Percentiles rank a stretch among this genome's conserved stretches.
Evolutionary conservation across 106 monocot species (phyloP).

Genomic region (Vanilla planifolia): DNA sequence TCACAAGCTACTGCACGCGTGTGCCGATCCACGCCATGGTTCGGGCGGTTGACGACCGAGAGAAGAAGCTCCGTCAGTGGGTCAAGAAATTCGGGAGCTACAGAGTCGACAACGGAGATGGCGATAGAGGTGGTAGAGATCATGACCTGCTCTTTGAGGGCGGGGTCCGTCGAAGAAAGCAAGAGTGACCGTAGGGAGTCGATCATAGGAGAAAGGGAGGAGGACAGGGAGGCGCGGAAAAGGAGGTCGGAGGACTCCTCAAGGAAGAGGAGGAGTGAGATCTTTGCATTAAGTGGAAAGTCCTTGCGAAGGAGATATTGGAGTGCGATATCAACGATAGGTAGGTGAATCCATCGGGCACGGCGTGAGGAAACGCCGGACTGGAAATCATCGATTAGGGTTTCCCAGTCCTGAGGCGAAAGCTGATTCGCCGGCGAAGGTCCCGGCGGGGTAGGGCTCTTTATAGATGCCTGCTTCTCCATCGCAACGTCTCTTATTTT

Average conservation of each 20-base stretch:
- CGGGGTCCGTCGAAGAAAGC: slow-evolving; percentile 7
- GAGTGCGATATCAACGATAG: slow-evolving; percentile 38
- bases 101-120: slow-evolving; percentile 14
- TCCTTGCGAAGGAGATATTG: slow-evolving; percentile 48
- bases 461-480: slow-evolving; percentile 1
- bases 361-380: slow-evolving; percentile 31
- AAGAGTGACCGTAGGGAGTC: slow-evolving; percentile 11
- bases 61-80: slow-evolving; percentile 59
- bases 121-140: slow-evolving; percentile 33
- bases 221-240: slow-evolving; percentile 16
- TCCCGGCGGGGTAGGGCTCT: neutral
- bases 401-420: slow-evolving; percentile 45
- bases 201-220: slow-evolving; percentile 12
- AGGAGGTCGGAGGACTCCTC: slow-evolving; percentile 25
- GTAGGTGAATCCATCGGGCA: slow-evolving; percentile 27
- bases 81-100: slow-evolving; percentile 15
- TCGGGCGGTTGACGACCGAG: slow-evolving; percentile 64
- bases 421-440: slow-evolving; percentile 13
- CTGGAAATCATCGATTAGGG: slow-evolving; percentile 58
- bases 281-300: slow-evolving; percentile 28
- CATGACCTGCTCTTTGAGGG: slow-evolving; percentile 54
- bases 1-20: slow-evolving; percentile 63
- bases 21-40: slow-evolving; percentile 61
- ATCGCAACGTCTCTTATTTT: neutral
- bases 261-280: slow-evolving; percentile 32